Conservation (phyloP, 768 basidiomycete genomes). For the Tephrocybe sp. region DNA sequence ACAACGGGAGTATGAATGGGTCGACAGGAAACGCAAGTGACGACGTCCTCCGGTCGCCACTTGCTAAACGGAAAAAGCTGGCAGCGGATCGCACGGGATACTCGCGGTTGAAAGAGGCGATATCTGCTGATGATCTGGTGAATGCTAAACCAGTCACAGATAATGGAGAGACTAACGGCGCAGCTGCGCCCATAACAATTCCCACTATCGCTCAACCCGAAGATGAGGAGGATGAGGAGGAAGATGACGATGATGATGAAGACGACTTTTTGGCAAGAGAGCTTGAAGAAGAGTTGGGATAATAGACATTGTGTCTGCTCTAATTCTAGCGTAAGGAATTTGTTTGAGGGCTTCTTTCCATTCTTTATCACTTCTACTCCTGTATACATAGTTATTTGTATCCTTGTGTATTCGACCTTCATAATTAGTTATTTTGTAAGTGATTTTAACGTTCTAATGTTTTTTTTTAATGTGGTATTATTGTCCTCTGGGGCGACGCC, state of each 20-base stretch:
- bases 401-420: too few species aligned
- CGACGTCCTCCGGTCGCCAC: conserved; percentile 60
- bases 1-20: conserved; percentile 39
- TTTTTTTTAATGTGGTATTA: too few species aligned
- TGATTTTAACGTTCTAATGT: too few species aligned
- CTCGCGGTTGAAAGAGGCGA: conserved; percentile 69
- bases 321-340: too few species aligned
- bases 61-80: conserved; percentile 81
- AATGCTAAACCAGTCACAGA: conserved; percentile 3
- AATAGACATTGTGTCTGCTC: conserved; percentile 22
- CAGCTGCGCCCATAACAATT: too few species aligned
- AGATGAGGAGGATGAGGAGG: conserved; percentile 54
- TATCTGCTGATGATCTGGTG: conserved; percentile 53
- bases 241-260: conserved; percentile 55
- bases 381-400: too few species aligned
- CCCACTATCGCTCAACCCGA: too few species aligned
- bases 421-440: too few species aligned
- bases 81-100: conserved; percentile 62
- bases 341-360: too few species aligned
- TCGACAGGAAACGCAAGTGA: conserved; percentile 32
- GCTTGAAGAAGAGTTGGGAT: conserved; percentile 78
- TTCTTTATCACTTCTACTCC: neutral
- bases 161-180: conserved; percentile 17
- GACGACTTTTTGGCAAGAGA: conserved; percentile 84
- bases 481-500: too few species aligned